Evolutionary conservation across 2,329 filamentous ascomycete species (phyloP).

Genomic region (Passalora sequoiae): DNA sequence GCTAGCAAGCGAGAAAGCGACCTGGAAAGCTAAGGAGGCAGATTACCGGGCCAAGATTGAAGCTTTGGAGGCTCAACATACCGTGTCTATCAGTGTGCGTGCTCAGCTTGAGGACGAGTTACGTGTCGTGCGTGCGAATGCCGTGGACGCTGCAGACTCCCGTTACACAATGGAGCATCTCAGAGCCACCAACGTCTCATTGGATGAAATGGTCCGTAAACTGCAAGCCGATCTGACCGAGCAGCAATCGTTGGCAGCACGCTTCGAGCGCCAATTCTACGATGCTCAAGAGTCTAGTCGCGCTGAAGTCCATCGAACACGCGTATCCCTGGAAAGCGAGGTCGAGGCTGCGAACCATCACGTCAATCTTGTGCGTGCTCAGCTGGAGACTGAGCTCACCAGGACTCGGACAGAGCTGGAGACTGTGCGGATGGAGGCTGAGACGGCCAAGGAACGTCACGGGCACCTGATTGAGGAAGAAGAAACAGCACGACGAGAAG

Average conservation of each 20-base stretch:
- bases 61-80: constrained; percentile 50
- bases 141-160: constrained; percentile 71
- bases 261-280: constrained; percentile 74
- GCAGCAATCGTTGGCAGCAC: constrained; percentile 62
- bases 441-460: constrained; percentile 72
- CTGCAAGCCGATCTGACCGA: constrained; percentile 60
- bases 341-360: constrained; percentile 79
- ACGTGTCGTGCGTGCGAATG: constrained; percentile 48
- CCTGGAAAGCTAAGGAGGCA: constrained; percentile 64
- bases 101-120: constrained; percentile 45
- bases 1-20: constrained; percentile 74
- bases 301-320: constrained; percentile 74
- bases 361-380: constrained; percentile 74
- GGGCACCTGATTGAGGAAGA: constrained; percentile 82
- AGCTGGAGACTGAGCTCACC: constrained; percentile 73
- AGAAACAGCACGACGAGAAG: constrained; percentile 60
- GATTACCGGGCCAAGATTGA: constrained; percentile 52
- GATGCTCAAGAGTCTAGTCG: constrained; percentile 76
- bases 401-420: constrained; percentile 72
- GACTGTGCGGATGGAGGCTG: constrained; percentile 69
- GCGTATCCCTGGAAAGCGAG: constrained; percentile 72
- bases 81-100: constrained; percentile 40
- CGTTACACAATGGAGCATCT: constrained; percentile 62
- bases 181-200: constrained; percentile 23
- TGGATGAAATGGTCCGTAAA: constrained; percentile 28